phyloP scores from a whole-genome alignment of 1,284 basidiomycete genomes.

The Ceratobasidium papillatum region DNA sequence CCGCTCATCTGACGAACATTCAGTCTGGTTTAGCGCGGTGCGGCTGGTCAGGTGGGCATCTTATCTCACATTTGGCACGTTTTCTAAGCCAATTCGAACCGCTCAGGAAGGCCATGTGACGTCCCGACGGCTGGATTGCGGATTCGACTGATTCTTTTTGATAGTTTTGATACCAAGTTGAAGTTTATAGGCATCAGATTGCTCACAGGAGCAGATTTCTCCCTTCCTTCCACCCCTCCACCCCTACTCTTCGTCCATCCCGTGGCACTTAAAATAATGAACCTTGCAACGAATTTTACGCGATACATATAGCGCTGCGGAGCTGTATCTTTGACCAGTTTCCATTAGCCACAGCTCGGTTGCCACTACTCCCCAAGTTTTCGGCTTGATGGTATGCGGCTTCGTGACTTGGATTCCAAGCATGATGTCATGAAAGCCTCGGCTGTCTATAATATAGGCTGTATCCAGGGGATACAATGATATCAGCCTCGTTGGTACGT shows the following conservation, averaged over 20 bases:
- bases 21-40: slow-evolving; percentile 2
- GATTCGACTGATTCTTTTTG: slow-evolving; percentile 26
- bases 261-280: not conserved
- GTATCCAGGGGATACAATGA: not conserved
- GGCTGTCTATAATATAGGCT: not conserved
- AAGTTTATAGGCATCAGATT: slow-evolving; percentile 31
- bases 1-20: slow-evolving; percentile 24
- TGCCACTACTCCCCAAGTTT: slow-evolving; percentile 1
- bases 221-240: not conserved
- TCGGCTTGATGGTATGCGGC: not conserved
- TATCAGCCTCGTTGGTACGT: not conserved
- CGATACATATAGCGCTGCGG: not conserved
- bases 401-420: not conserved
- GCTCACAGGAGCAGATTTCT: slow-evolving; percentile 6
- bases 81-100: slow-evolving; percentile 38
- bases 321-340: not conserved
- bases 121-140: slow-evolving; percentile 36
- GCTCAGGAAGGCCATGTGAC: slow-evolving; percentile 25
- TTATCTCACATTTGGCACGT: slow-evolving; percentile 35
- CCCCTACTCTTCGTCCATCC: not conserved
- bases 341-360: not conserved
- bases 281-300: not conserved
- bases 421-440: not conserved
- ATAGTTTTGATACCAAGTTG: not conserved
- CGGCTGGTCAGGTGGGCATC: slow-evolving; percentile 28